A percentile compares a stretch with the other conserved stretches of the same genome.
Evolutionary conservation across 495 filamentous ascomycete species (phyloP).

Genomic region (Parachaetomium inaequale): DNA sequence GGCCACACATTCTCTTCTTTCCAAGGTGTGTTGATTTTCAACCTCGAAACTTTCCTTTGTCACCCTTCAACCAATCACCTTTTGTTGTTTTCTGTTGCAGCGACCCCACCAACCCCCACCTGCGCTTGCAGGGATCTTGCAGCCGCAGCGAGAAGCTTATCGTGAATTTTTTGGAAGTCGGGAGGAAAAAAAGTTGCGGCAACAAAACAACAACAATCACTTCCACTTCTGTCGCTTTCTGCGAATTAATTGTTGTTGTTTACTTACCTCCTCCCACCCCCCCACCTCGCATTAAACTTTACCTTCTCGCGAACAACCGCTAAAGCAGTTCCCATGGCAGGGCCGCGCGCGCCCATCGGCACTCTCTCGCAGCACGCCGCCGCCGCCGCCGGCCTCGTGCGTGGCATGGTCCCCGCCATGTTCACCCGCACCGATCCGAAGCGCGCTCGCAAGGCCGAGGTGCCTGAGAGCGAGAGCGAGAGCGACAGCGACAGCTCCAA

Average conservation of each 20-base stretch:
- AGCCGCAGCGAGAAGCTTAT: slow-evolving; percentile 6
- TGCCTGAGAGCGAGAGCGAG: slow-evolving; percentile 27
- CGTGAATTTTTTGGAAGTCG: slow-evolving; percentile 14
- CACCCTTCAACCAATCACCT: slow-evolving; percentile 5
- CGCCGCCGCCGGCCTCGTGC: slow-evolving; percentile 27
- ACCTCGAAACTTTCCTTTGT: background rate
- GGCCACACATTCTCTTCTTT: background rate
- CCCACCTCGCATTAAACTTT: background rate
- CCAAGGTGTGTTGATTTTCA: background rate
- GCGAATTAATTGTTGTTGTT: background rate
- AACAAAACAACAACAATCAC: slow-evolving; percentile 5
- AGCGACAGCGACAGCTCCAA: slow-evolving; percentile 24
- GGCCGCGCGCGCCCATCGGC: slow-evolving; percentile 34
- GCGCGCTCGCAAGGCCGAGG: slow-evolving; percentile 27
- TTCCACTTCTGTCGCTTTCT: background rate
- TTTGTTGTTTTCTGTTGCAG: background rate
- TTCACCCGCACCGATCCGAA: slow-evolving; percentile 18
- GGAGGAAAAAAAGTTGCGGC: background rate
- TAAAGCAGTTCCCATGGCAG: slow-evolving; percentile 29
- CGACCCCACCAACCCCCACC: slow-evolving; percentile 7
- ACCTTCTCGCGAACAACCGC: slow-evolving; percentile 10
- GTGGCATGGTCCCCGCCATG: slow-evolving; percentile 21
- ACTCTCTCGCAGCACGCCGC: slow-evolving; percentile 32
- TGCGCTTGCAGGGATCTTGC: background rate
- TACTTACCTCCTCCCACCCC: background rate